Evolutionary conservation across 148 eudicot genomes (phyloP).

Genomic region (Oxyria digyna): DNA sequence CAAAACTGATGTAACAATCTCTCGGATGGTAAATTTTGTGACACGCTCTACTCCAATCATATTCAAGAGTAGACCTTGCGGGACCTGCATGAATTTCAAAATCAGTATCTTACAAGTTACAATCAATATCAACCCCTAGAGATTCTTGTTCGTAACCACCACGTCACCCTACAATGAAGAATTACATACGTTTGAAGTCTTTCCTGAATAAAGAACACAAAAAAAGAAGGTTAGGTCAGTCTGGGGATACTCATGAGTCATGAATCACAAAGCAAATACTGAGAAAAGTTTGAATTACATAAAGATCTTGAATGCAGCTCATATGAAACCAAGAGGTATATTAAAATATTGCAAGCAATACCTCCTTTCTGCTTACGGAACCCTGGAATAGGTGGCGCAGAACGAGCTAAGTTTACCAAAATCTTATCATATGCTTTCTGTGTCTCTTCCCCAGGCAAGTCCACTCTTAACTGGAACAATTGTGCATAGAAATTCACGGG

Average conservation of each 20-base stretch:
- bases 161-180: background rate
- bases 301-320: background rate
- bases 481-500: background rate
- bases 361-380: slow-evolving; percentile 83
- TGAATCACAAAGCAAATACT: background rate
- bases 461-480: slow-evolving; percentile 53
- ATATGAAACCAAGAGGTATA: background rate
- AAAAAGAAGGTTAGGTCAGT: background rate
- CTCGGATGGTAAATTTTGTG: slow-evolving; percentile 53
- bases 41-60: slow-evolving; percentile 61
- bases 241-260: background rate
- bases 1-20: slow-evolving; percentile 57
- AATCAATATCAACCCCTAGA: background rate
- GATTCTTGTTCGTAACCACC: too few relatives aligned
- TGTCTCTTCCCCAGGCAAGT: slow-evolving; percentile 63
- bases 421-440: slow-evolving; percentile 55
- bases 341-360: slow-evolving; percentile 13
- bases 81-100: slow-evolving; percentile 33
- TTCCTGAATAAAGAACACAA: background rate
- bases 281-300: background rate
- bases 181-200: background rate
- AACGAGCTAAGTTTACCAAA: slow-evolving; percentile 46
- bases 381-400: slow-evolving; percentile 83
- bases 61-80: slow-evolving; percentile 45
- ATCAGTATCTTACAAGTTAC: background rate